These are phyloP conservation scores for Fusarium coicis DNA, from an alignment of 2,329 filamentous ascomycete genomes.

Conservation along the genomic window DNA sequence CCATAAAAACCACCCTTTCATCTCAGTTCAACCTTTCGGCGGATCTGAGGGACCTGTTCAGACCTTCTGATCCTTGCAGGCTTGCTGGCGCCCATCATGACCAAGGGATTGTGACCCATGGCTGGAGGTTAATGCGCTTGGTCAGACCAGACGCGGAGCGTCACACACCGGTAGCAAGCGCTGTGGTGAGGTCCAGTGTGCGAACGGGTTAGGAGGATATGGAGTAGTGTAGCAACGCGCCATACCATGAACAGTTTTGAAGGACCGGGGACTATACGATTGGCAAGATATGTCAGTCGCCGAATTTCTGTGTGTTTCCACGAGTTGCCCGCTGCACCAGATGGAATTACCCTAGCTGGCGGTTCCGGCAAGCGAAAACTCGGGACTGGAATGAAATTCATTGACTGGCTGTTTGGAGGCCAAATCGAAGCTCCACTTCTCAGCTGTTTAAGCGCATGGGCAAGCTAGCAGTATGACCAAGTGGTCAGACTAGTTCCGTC, in stretches of 20 bases:
- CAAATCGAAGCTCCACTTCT: constrained; percentile 58
- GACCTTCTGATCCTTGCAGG: constrained; percentile 45
- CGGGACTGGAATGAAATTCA: constrained; percentile 50
- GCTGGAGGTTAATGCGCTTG: constrained; percentile 67
- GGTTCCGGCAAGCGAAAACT: constrained; percentile 58
- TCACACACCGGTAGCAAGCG: constrained; percentile 58
- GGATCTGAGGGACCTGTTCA: constrained; percentile 58
- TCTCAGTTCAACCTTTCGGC: constrained; percentile 60
- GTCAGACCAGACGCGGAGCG: constrained; percentile 59
- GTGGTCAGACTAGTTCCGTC: constrained; percentile 36
- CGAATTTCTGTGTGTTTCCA: constrained; percentile 60
- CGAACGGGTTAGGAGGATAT: constrained; percentile 44
- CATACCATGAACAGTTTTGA: constrained; percentile 43
- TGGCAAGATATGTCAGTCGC: constrained; percentile 51
- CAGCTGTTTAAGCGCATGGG: constrained; percentile 23
- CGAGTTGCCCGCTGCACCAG: constrained; percentile 51
- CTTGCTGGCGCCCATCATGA: constrained; percentile 61
- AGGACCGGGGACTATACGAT: constrained; percentile 58
- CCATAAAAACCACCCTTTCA: constrained; percentile 87
- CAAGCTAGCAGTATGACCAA: constrained; percentile 38
- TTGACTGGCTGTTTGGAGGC: constrained; percentile 61
- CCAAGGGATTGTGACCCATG: constrained; percentile 56
- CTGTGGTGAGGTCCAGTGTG: constrained; percentile 56
- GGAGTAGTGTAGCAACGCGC: constrained; percentile 26
- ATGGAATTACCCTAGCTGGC: constrained; percentile 44